These are phyloP conservation scores for Trichocladium uniseriatum DNA, from an alignment of 495 filamentous ascomycete genomes.

Conservation along the genomic window DNA sequence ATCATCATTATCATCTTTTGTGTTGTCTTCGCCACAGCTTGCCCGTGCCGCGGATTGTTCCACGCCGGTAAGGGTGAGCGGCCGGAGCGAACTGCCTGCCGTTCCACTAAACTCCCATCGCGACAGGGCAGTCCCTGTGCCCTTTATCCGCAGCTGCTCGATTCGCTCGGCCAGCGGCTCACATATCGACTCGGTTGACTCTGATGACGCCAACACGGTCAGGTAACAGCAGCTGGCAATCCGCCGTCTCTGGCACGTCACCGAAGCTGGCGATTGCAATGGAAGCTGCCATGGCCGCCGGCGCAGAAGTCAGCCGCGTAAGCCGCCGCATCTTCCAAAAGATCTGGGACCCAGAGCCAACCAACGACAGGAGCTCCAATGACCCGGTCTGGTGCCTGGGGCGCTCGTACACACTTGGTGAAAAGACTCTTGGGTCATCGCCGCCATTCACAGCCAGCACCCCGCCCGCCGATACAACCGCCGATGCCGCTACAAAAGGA, in stretches of 20 bases:
- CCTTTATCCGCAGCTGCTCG: not conserved
- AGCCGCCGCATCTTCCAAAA: slow-evolving; percentile 76
- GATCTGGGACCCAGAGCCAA: slow-evolving; percentile 91
- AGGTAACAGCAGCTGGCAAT: slow-evolving; percentile 23
- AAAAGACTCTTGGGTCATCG: slow-evolving; percentile 14
- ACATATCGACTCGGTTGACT: not conserved
- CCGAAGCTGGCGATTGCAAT: slow-evolving; percentile 27
- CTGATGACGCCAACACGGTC: slow-evolving; percentile 17
- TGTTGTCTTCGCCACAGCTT: no score
- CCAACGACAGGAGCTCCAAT: slow-evolving; percentile 62
- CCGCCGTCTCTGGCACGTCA: slow-evolving; percentile 19
- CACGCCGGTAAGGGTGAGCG: no score
- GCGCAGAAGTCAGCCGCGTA: slow-evolving; percentile 27
- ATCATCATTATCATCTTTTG: no score
- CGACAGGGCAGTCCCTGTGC: not conserved
- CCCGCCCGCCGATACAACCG: slow-evolving; percentile 12
- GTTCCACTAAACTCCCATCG: not conserved
- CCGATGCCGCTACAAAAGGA: not conserved
- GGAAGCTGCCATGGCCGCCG: slow-evolving; percentile 35
- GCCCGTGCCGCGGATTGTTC: no score
- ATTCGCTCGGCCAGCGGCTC: not conserved
- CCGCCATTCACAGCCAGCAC: slow-evolving; percentile 21
- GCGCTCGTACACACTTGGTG: slow-evolving; percentile 53
- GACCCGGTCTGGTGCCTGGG: slow-evolving; percentile 85
- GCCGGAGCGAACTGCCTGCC: no score